These are phyloP conservation scores for Chondrostereum purpureum DNA, from an alignment of 1,284 basidiomycete species.

Conservation along the genomic window DNA sequence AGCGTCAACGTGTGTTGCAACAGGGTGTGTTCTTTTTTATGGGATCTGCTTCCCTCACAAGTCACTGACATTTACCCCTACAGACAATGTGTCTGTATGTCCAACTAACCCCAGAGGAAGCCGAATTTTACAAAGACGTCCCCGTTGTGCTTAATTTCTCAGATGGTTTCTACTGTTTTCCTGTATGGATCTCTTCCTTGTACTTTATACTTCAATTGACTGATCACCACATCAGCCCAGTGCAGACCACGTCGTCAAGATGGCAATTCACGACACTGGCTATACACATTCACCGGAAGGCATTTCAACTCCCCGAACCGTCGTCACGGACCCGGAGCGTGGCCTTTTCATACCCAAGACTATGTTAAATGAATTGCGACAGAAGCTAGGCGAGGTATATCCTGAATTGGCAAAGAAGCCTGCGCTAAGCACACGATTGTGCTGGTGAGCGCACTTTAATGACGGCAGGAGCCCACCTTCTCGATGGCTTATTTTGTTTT, in stretches of 20 bases:
- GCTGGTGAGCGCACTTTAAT: no score
- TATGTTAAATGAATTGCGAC: constrained; percentile 44
- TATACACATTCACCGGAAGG: constrained; percentile 40
- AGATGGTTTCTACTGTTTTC: constrained; percentile 71
- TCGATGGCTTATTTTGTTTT: background rate
- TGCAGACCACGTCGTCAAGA: constrained; percentile 61
- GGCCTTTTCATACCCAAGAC: constrained; percentile 60
- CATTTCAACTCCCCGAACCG: constrained; percentile 64
- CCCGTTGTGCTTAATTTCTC: constrained; percentile 73
- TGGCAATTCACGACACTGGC: constrained; percentile 67
- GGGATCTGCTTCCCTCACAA: background rate
- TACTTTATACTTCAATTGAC: background rate
- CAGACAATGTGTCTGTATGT: constrained; percentile 77
- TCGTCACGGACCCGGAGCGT: constrained; percentile 44
- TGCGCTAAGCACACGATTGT: constrained; percentile 67
- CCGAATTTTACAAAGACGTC: constrained; percentile 47
- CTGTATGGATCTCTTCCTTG: constrained; percentile 36
- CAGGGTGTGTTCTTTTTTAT: constrained; percentile 44
- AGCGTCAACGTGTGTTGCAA: constrained; percentile 51
- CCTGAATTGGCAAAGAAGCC: constrained; percentile 67
- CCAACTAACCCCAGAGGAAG: constrained; percentile 68
- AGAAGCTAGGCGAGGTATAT: constrained; percentile 51
- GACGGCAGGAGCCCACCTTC: background rate
- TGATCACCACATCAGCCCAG: constrained; percentile 50
- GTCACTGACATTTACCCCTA: background rate